These are phyloP conservation scores for Syzygium jambos DNA, from an alignment of 345 rosid genomes.

Conservation along the genomic window DNA sequence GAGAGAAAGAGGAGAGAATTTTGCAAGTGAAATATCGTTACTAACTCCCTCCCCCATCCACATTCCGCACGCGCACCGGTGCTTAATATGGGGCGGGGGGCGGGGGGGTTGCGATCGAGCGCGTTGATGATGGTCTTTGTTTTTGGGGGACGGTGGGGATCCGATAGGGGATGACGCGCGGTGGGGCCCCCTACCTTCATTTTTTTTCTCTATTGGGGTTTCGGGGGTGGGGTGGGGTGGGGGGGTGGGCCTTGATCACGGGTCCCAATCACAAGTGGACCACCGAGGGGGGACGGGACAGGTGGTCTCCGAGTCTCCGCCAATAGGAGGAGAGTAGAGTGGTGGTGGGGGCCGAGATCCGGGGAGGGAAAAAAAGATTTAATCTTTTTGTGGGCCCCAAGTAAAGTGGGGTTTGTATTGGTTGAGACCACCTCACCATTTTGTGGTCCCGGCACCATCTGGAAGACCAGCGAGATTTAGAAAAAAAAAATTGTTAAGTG, in stretches of 20 bases:
- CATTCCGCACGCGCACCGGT: background rate
- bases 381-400: background rate
- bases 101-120: background rate
- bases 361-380: background rate
- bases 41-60: background rate
- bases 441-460: background rate
- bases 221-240: background rate
- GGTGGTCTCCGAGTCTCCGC: constrained; percentile 3
- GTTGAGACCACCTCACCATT: background rate
- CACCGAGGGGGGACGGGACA: background rate
- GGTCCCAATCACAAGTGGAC: background rate
- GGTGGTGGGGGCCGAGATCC: background rate
- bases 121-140: background rate
- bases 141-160: constrained; percentile 14
- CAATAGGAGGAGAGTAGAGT: background rate
- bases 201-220: background rate
- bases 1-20: background rate
- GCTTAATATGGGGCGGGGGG: background rate
- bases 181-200: background rate
- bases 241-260: background rate
- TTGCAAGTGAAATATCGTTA: background rate
- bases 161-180: constrained; percentile 16
- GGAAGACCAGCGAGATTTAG: background rate
- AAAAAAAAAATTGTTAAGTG: background rate
- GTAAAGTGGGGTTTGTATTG: background rate